Percentiles rank a stretch among this genome's conserved stretches.
phyloP scores from a whole-genome alignment of 192 early-diverging fungal genomes.

The Coemansia sp. region DNA sequence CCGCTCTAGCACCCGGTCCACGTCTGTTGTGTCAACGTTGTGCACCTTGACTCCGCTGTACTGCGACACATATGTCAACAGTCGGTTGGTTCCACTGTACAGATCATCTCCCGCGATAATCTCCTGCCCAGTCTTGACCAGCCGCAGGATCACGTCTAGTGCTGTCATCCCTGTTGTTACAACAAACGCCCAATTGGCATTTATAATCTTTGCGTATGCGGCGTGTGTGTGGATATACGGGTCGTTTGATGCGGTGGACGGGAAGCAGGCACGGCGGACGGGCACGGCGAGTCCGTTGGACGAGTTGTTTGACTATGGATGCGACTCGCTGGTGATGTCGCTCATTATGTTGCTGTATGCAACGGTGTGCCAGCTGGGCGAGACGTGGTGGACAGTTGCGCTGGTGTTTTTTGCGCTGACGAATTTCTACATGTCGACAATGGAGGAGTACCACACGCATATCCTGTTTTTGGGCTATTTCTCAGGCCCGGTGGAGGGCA shows the following conservation, averaged over 20 bases:
- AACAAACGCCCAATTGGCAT: constrained; percentile 80
- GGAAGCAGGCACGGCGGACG: constrained; percentile 91
- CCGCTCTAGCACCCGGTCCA: constrained; percentile 60
- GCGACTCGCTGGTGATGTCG: constrained; percentile 67
- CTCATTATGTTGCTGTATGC: constrained; percentile 62
- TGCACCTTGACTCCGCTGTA: constrained; percentile 81
- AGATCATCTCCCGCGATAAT: constrained; percentile 95
- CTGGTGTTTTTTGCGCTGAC: constrained; percentile 61
- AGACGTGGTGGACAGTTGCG: constrained; percentile 66
- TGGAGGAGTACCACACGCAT: constrained; percentile 94
- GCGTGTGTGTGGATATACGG: constrained; percentile 85
- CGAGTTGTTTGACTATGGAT: constrained; percentile 95
- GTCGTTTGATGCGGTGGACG: constrained; percentile 91
- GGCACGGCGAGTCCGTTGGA: constrained; percentile 84
- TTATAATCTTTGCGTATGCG: constrained; percentile 93
- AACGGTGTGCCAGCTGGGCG: constrained; percentile 67
- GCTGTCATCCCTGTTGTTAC: constrained; percentile 93
- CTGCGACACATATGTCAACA: constrained; percentile 80
- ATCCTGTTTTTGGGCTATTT: constrained; percentile 79
- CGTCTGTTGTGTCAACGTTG: constrained; percentile 86
- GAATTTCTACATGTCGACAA: constrained; percentile 91
- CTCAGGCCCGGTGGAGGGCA: constrained; percentile 91
- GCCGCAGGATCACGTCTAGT: constrained; percentile 85
- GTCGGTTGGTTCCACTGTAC: constrained; percentile 95
- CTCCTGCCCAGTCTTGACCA: constrained; percentile 85